Base-by-base conservation (phyloP, 352 stramenopile species). In the Phytophthora ohioensis region DNA sequence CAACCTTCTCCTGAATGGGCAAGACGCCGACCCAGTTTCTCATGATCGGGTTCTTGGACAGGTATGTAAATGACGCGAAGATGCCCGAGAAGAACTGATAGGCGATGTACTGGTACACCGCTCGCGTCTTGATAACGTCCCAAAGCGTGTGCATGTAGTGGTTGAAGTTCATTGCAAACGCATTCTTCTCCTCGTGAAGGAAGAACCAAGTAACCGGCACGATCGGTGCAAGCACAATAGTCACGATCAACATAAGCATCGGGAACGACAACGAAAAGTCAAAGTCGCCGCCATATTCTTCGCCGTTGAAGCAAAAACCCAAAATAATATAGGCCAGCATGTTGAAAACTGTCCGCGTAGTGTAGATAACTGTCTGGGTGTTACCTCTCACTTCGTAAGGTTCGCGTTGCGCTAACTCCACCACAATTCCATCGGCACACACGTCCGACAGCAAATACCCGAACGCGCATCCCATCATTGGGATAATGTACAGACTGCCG, bases 331-430 rank as follows among this genome's bases (percentile, higher is more conserved):
- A 78, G 13, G 77, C 70, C 35, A 87, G 39, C 45, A 81, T 71
- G 27, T 67, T 79, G 41, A 80, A 81, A 11, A 75, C 57, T 36
- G 61, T 81, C 3, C 78, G 80, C 42, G 67, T 78, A 11, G 74
- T 85, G 68, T 88, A 88, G 42, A 81, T 81, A n/a, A 84, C 73
- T 21, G 79, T 86, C 64, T 88, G 80, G 3, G 67, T 81, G 31
- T 69, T 75, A 30, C 80, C 80, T 57, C 80, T 58, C 13, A 79
- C 62, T 32, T 76, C 71, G 6, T 69, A 58, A 42, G 79, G 79
- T 55, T 88, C 80, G 6, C 79, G 78, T 56, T 88, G 80, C 2
- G 80, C 80, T 31, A 82, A 39, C 46, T 85, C 79, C 47, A 86
- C 78, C 62, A 86, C 71, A 7, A 86, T 63, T 17, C 73, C 80